Evolutionary conservation across 192 early-diverging fungal genomes (phyloP).

Genomic region (Podila verticillata): DNA sequence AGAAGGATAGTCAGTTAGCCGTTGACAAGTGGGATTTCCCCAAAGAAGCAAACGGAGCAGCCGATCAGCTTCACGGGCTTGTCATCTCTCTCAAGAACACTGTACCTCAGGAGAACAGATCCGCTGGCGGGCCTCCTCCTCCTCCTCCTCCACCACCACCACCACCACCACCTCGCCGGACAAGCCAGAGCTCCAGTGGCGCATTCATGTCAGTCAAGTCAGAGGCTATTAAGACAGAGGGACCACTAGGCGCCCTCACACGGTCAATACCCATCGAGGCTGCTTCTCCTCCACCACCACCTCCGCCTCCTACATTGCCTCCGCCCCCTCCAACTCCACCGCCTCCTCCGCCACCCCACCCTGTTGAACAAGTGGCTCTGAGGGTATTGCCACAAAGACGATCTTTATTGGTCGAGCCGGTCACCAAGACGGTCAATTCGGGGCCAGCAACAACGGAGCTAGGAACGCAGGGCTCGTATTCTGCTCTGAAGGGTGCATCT

Average conservation of each 20-base stretch:
- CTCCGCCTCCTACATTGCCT: slow-evolving; percentile 13
- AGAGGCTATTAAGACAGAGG: no score
- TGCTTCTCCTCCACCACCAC: neutral
- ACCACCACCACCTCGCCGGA: no score
- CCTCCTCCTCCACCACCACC: neutral
- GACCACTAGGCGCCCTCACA: neutral
- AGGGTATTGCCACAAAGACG: neutral
- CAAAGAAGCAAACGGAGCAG: neutral
- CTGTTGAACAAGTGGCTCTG: neutral
- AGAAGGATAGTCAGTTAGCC: neutral
- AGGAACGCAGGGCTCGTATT: no score
- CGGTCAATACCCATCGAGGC: neutral
- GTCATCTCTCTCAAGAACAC: neutral
- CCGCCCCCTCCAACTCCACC: slow-evolving; percentile 14
- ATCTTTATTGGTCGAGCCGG: neutral
- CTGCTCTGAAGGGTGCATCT: neutral
- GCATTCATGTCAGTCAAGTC: no score
- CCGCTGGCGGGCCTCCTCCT: neutral
- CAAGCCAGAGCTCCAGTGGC: no score
- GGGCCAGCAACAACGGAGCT: no score
- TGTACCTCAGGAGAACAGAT: neutral
- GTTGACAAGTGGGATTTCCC: neutral
- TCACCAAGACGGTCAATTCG: no score
- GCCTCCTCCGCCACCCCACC: slow-evolving; percentile 10
- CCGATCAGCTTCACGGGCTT: neutral